Percentiles rank a stretch among this genome's conserved stretches.
Evolutionary conservation across 306 rosid genomes (phyloP).

Genomic region (Ochetophila trinervis): DNA sequence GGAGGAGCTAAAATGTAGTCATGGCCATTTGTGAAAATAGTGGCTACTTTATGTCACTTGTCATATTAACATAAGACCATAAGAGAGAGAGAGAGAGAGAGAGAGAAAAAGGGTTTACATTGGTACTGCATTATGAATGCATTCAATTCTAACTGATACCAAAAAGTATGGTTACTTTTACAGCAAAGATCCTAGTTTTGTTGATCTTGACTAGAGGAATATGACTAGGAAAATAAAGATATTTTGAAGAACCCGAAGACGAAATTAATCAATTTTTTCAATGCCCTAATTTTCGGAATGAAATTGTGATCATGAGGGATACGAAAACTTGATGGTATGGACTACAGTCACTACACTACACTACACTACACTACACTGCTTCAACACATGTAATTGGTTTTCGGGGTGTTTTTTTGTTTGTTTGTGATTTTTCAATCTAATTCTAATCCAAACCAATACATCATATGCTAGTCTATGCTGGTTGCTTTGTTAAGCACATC

Average conservation of each 20-base stretch:
- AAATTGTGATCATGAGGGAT: background rate
- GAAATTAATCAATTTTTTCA: background rate
- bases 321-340: no score
- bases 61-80: background rate
- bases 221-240: background rate
- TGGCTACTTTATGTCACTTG: constrained; percentile 8
- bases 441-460: no score
- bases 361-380: no score
- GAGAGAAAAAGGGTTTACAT: no score
- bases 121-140: no score
- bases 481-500: background rate
- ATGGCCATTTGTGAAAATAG: background rate
- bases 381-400: no score
- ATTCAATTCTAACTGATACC: background rate
- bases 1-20: background rate
- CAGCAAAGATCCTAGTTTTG: background rate
- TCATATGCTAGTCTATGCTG: background rate
- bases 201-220: background rate
- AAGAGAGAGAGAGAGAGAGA: no score
- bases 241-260: background rate
- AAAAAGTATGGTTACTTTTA: no score
- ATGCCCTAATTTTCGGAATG: background rate
- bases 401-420: no score
- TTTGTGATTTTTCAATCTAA: no score
- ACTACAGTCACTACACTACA: no score